Evolutionary conservation across 352 stramenopile species (phyloP), one percentile per base, ranked within the genome.

Genomic region (Paralagenidium karlingii): DNA sequence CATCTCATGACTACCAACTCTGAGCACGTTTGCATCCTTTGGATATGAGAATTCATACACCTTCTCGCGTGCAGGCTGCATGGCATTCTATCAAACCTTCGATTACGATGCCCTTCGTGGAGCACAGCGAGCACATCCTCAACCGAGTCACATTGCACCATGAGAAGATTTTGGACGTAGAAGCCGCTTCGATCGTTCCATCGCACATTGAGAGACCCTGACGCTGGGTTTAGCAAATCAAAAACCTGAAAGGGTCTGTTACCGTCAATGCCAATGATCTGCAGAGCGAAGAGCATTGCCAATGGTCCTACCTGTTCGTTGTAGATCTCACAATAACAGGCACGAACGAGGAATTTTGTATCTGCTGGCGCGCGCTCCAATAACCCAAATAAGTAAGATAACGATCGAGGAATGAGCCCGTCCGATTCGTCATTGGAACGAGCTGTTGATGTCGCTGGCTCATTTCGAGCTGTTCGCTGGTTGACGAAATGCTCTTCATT

Each of bases 281-380:
- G 18, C 15, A 47, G 11, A 19, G 21, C 46, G 0, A 34, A 16
- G 24, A 42, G 3, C n/a, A n/a, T n/a, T n/a, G 4, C n/a, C n/a
- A n/a, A n/a, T n/a, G n/a, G n/a, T n/a, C n/a, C n/a, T 5, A 54
- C 47, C 24, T 85, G 68, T 40, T 89, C 75, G 53, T 89, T 89
- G 60, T 89, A 89, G 47, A 89, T 83, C 43, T 89, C 71, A 37
- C 68, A 86, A 44, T 80, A 86, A 11, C 71, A 84, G 5, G 71
- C 71, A 19, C 70, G 68, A 24, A 86, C 55, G 13, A 82, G 49
- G 34, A 77, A 84, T 38, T 67, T 73, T 9, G 38, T 24, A 16
- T 66, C 58, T 16, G 52, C 59, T 0, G 64, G 54, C 1, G 67
- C 56, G 29, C 47, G 45, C 25, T 73, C 58, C 28, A 84, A 65